Evolutionary conservation across 768 basidiomycete genomes (phyloP).

Genomic region (Tricholoma flavovirens): DNA sequence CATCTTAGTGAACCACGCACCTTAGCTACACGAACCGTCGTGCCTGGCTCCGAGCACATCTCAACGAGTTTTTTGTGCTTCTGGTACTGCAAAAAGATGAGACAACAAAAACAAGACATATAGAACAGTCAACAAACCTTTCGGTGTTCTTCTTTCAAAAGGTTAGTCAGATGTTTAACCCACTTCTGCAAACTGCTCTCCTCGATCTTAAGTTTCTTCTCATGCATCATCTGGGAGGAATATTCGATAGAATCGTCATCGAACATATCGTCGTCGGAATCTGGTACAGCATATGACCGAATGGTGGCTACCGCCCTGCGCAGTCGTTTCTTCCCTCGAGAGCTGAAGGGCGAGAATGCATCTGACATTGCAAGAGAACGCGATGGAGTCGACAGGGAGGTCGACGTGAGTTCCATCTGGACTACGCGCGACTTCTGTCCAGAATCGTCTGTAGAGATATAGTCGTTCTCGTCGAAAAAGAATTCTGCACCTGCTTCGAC

Average conservation of each 20-base stretch:
- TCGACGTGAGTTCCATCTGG: slow-evolving; percentile 36
- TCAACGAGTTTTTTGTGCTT: slow-evolving; percentile 56
- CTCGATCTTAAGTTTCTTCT: slow-evolving; percentile 26
- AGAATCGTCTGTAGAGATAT: slow-evolving; percentile 35
- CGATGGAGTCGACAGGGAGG: slow-evolving; percentile 24
- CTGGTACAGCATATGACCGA: slow-evolving; percentile 59
- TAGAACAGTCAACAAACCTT: slow-evolving; percentile 42
- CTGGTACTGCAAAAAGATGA: slow-evolving; percentile 42
- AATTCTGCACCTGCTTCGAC: slow-evolving; percentile 66
- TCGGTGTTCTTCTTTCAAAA: slow-evolving; percentile 61
- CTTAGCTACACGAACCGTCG: slow-evolving; percentile 52
- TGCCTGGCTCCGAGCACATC: slow-evolving; percentile 33
- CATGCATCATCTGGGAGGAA: slow-evolving; percentile 18
- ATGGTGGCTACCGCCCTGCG: slow-evolving; percentile 51
- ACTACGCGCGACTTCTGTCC: slow-evolving; percentile 25
- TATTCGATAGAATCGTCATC: slow-evolving; percentile 25
- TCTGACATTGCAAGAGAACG: slow-evolving; percentile 12
- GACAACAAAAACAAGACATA: not conserved
- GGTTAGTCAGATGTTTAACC: slow-evolving; percentile 57
- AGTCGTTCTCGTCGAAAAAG: slow-evolving; percentile 66
- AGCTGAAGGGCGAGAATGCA: slow-evolving; percentile 18
- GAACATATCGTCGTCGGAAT: slow-evolving; percentile 65
- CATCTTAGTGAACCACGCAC: slow-evolving; percentile 31
- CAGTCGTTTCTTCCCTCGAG: slow-evolving; percentile 45
- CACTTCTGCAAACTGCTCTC: slow-evolving; percentile 54